Evolutionary conservation across 2,329 filamentous ascomycete species (phyloP).

Genomic region (Ilyonectria sp.): DNA sequence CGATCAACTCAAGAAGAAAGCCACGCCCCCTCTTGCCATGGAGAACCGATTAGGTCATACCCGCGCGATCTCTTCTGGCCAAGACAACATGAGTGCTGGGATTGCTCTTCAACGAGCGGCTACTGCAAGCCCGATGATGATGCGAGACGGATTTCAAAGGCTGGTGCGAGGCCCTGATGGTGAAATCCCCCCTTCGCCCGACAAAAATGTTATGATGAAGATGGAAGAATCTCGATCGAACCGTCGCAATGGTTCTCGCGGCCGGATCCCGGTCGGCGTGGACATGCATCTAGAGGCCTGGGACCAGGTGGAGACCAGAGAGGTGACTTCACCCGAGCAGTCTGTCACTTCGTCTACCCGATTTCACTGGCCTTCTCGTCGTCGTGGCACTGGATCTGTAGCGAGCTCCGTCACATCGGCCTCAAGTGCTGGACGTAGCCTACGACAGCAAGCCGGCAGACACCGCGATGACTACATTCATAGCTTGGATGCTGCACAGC

Average conservation of each 20-base stretch:
- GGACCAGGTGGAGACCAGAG: constrained; percentile 65
- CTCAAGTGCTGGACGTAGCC: constrained; percentile 66
- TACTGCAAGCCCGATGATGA: constrained; percentile 78
- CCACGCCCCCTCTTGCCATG: constrained; percentile 43
- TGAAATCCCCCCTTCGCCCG: constrained; percentile 73
- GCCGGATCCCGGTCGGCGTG: constrained; percentile 81
- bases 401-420: constrained; percentile 71
- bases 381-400: constrained; percentile 69
- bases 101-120: constrained; percentile 73
- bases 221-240: constrained; percentile 67
- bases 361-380: constrained; percentile 69
- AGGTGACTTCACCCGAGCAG: constrained; percentile 70
- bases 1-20: constrained; percentile 46
- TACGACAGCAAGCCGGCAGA: constrained; percentile 65
- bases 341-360: constrained; percentile 68
- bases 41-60: constrained; percentile 50
- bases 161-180: constrained; percentile 51
- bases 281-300: constrained; percentile 75
- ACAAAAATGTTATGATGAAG: constrained; percentile 72
- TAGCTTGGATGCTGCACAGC: constrained; percentile 84
- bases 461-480: constrained; percentile 89
- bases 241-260: constrained; percentile 79
- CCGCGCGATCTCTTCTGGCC: constrained; percentile 58
- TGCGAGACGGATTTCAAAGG: constrained; percentile 62
- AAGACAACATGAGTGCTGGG: constrained; percentile 60